Base-by-base conservation (phyloP, 2,329 filamentous ascomycete genomes). In the Aulographum hederae region DNA sequence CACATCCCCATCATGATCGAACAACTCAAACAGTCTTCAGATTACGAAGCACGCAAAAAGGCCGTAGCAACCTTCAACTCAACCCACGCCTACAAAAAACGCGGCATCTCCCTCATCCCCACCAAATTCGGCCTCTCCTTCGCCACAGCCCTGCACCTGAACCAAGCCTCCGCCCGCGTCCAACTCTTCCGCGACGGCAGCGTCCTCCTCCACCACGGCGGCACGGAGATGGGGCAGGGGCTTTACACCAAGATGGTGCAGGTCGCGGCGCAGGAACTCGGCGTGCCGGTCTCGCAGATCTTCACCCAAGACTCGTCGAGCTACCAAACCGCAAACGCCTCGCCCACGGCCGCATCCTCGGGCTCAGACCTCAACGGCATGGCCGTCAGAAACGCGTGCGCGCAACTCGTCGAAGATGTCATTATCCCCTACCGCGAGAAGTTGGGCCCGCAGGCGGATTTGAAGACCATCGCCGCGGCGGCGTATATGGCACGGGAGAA, bases 101-200 rank as follows among this genome's bases (percentile, higher is more conserved):
- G 85, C 32, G 85, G 85, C 0, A 59, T 79, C 33, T 74, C 82
- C 5, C 56, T 95, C 6, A 74, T 95, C 30, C 89, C 86, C 0
- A 94, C 85, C 28, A 95, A 95, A 47, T 95, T 95, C 43, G 86
- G 86, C 43, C 93, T 95, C 43, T 92, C 82, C 2, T 95, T 93
- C 34, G 51, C 51, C 50, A 94, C 86, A 0, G 86, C 86, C 0
- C 61, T 93, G 2, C 93, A 89, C 61, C 67, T 95, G 42, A 95
- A 95, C 51, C 86, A 95, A 52, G 86, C 85, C 2, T 84, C 81
- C 33, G 85, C 86, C 1, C 61, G 94, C 32, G 80, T 95, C 6
- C 86, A 95, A 52, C 82, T 95, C 37, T 95, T 94, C 48, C 85
- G 92, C 46, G 86, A 95, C 42, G 86, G 89, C 0, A 89, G 79